Evolutionary conservation across 768 basidiomycete species (phyloP).

Genomic region (Asterophora parasitica): DNA sequence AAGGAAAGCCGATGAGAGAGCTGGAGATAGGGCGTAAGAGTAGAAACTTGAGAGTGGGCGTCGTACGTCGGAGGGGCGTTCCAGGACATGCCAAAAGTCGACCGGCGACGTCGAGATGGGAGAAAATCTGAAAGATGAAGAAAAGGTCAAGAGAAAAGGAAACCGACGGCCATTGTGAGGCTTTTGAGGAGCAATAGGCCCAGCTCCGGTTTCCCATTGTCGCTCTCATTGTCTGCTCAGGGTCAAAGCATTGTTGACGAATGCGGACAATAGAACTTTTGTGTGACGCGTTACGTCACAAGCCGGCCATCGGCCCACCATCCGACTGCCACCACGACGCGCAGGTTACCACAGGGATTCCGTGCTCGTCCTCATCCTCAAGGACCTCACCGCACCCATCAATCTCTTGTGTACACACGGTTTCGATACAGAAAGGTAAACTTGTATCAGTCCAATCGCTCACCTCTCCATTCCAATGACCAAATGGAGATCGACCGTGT

Average conservation of each 20-base stretch:
- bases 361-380: neutral
- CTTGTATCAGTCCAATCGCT: too few species aligned
- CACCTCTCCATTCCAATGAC: neutral
- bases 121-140: slow-evolving; percentile 13
- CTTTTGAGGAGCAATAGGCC: slow-evolving; percentile 12
- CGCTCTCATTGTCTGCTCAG: slow-evolving; percentile 5
- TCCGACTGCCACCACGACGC: too few species aligned
- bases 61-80: slow-evolving; percentile 54
- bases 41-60: slow-evolving; percentile 36
- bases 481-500: neutral
- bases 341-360: too few species aligned
- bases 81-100: slow-evolving; percentile 34
- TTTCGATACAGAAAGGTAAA: neutral
- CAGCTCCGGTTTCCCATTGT: slow-evolving; percentile 4
- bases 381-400: too few species aligned
- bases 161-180: slow-evolving; percentile 7
- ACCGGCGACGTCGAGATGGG: slow-evolving; percentile 40
- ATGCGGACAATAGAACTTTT: neutral
- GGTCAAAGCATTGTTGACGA: slow-evolving; percentile 2
- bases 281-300: neutral
- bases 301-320: too few species aligned
- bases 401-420: too few species aligned
- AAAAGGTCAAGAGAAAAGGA: slow-evolving; percentile 18
- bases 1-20: slow-evolving; percentile 81
- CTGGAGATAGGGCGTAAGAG: slow-evolving; percentile 77